phyloP scores from a whole-genome alignment of 768 basidiomycete genomes.

The Mycena leptocephala region DNA sequence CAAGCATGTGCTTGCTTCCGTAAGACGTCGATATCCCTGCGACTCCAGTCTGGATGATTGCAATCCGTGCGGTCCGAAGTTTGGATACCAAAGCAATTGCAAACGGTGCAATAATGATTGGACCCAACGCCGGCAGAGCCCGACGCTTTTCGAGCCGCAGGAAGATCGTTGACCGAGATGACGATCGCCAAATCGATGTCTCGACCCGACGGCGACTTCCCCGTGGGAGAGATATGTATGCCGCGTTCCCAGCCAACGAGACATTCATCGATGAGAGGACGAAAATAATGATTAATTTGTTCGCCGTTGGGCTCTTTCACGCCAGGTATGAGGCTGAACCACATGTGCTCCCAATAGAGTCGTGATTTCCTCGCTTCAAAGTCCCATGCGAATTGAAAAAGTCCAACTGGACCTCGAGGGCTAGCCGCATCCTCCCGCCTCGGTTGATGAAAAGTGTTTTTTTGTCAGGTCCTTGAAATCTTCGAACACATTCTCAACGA shows the following conservation, averaged over 20 bases:
- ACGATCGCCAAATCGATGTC: constrained; percentile 20
- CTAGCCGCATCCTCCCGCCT: constrained; percentile 25
- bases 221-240: constrained; percentile 37
- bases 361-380: constrained; percentile 38
- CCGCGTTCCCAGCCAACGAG: constrained; percentile 38
- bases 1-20: constrained; percentile 38
- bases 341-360: constrained; percentile 49
- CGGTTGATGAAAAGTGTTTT: constrained; percentile 36
- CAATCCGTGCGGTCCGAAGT: constrained; percentile 29
- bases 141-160: constrained; percentile 46
- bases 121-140: constrained; percentile 41
- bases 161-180: constrained; percentile 48
- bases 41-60: constrained; percentile 34
- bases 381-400: constrained; percentile 54
- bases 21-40: constrained; percentile 24
- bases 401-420: constrained; percentile 49
- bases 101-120: constrained; percentile 50
- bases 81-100: constrained; percentile 37
- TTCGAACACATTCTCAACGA: constrained; percentile 26
- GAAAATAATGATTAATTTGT: constrained; percentile 48
- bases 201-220: constrained; percentile 16
- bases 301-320: constrained; percentile 44
- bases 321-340: constrained; percentile 48
- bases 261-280: constrained; percentile 49
- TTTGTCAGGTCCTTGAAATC: constrained; percentile 41